phyloP scores from a whole-genome alignment of 1,284 basidiomycete genomes.

The Flammula alnicola region DNA sequence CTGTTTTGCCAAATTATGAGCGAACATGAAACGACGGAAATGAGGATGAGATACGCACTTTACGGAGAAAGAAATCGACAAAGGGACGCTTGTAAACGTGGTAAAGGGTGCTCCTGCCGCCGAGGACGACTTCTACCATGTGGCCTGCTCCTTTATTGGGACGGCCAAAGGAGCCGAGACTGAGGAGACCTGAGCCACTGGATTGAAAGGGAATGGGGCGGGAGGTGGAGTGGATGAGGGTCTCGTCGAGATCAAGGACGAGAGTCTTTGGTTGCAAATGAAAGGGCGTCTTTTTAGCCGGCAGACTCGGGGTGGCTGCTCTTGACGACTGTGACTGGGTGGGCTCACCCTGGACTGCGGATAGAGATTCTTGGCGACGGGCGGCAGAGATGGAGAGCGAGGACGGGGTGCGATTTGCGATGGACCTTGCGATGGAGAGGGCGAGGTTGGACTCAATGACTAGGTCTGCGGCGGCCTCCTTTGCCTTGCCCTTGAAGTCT shows the following conservation, averaged over 20 bases:
- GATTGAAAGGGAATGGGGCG: slow-evolving; percentile 61
- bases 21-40: slow-evolving; percentile 10
- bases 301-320: slow-evolving; percentile 53
- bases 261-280: slow-evolving; percentile 89
- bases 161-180: slow-evolving; percentile 58
- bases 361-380: slow-evolving; percentile 19
- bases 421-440: slow-evolving; percentile 7
- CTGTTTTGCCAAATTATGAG: slow-evolving; percentile 44
- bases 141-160: slow-evolving; percentile 79
- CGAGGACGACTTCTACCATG: slow-evolving; percentile 95
- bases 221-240: slow-evolving; percentile 96
- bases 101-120: slow-evolving; percentile 89
- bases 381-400: slow-evolving; percentile 21
- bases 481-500: slow-evolving; percentile 21
- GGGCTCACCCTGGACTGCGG: slow-evolving; percentile 19
- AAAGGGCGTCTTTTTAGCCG: slow-evolving; percentile 67
- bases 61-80: slow-evolving; percentile 94
- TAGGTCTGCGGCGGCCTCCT: slow-evolving; percentile 15
- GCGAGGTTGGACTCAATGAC: slow-evolving; percentile 14
- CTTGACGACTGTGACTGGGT: slow-evolving; percentile 29
- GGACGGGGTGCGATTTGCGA: slow-evolving; percentile 14
- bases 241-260: slow-evolving; percentile 96
- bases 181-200: slow-evolving; percentile 64
- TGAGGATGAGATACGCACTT: slow-evolving; percentile 57
- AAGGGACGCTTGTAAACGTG: slow-evolving; percentile 99